Percentiles rank a stretch among this genome's conserved stretches.
Conservation (phyloP, 352 stramenopile genomes). For the Pelagophyceae sp. region DNA sequence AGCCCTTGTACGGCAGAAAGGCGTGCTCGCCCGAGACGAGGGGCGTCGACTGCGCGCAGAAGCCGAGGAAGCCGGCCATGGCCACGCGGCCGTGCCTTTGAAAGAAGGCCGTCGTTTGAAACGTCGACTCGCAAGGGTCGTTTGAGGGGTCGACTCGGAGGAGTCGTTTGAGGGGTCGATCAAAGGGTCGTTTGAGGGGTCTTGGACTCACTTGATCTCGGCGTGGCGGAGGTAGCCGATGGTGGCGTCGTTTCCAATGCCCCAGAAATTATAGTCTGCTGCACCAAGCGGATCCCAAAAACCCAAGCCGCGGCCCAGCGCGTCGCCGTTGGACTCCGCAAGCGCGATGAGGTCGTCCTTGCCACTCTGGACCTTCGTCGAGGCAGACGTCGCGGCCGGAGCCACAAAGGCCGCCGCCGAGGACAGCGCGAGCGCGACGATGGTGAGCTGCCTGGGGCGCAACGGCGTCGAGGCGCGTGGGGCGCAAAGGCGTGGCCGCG, state of each 20-base stretch:
- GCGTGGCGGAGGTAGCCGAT: no score
- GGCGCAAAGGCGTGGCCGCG: no score
- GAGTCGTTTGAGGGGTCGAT: no score
- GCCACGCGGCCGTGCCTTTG: constrained; percentile 28
- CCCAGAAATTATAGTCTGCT: no score
- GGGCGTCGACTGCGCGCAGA: not conserved
- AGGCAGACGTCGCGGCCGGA: not conserved
- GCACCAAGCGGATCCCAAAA: constrained; percentile 19
- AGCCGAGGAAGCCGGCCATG: constrained; percentile 26
- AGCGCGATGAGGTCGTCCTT: constrained; percentile 16
- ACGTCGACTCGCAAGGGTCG: no score
- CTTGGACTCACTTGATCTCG: no score
- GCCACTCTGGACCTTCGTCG: not conserved
- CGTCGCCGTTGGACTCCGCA: constrained; percentile 8
- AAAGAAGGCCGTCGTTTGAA: no score
- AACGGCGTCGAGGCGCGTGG: no score
- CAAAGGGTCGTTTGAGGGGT: no score
- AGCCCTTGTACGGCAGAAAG: constrained; percentile 15
- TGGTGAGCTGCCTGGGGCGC: no score
- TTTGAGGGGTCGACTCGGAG: no score
- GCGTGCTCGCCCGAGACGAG: constrained; percentile 15
- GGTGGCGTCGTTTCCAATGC: no score
- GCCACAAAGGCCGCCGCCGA: constrained; percentile 4
- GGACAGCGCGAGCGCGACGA: not conserved
- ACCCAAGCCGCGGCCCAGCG: not conserved